Conservation (phyloP, 1,284 basidiomycete species). For the Cutaneotrichosporon arboriforme region DNA sequence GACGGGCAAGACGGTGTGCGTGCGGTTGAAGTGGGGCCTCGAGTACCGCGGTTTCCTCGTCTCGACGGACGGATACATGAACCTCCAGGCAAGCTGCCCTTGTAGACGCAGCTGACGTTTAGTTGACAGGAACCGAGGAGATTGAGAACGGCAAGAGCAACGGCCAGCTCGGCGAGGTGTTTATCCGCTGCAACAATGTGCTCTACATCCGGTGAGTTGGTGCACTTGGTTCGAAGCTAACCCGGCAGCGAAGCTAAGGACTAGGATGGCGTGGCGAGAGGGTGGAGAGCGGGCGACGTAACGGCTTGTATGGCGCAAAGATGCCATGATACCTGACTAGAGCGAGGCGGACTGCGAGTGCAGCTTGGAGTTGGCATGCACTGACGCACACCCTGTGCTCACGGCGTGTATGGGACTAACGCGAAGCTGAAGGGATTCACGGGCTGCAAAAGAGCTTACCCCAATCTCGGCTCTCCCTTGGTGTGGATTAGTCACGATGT, state of each 20-base stretch:
- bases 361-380: too few species aligned
- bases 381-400: too few species aligned
- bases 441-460: too few species aligned
- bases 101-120: conserved; percentile 17
- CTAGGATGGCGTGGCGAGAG: not conserved
- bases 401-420: too few species aligned
- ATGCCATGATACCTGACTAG: conserved; percentile 14
- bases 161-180: conserved; percentile 94
- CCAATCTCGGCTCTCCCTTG: too few species aligned
- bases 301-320: not conserved
- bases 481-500: too few species aligned
- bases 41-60: conserved; percentile 99
- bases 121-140: conserved; percentile 98
- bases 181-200: conserved; percentile 96
- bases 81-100: conserved; percentile 90
- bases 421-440: too few species aligned
- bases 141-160: conserved; percentile 94
- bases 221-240: not conserved
- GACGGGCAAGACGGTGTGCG: conserved; percentile 93
- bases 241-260: conserved; percentile 37
- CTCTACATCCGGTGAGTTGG: conserved; percentile 64
- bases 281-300: too few species aligned
- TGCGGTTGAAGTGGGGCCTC: conserved; percentile 96
- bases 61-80: conserved; percentile 99
- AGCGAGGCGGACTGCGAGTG: too few species aligned